phyloP scores from a whole-genome alignment of 176 grass and related monocot genomes.

The bread wheat (Triticum aestivum) region DNA sequence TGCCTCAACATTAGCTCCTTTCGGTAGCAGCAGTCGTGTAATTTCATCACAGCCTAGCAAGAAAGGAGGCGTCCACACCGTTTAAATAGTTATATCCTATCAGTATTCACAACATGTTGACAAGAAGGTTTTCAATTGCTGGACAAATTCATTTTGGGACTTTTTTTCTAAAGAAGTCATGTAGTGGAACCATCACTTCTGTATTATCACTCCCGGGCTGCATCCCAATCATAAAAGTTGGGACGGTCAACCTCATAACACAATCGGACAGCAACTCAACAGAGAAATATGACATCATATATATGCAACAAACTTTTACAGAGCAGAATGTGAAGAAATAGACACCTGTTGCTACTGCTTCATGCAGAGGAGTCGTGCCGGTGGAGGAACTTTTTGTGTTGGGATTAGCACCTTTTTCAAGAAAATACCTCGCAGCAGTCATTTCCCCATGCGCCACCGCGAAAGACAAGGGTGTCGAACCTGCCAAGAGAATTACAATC shows the following conservation, averaged over 20 bases:
- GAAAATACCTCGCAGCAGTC: slow-evolving; percentile 35
- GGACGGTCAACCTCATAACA: background rate
- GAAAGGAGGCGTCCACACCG: background rate
- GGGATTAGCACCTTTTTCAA: slow-evolving; percentile 41
- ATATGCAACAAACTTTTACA: background rate
- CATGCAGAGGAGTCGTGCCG: slow-evolving; percentile 32
- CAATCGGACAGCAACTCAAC: background rate
- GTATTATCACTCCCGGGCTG: background rate
- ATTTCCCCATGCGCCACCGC: slow-evolving; percentile 3
- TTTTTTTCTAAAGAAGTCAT: background rate
- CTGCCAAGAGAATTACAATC: slow-evolving; percentile 23
- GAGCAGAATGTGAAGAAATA: background rate
- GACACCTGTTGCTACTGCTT: slow-evolving; percentile 22
- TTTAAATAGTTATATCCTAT: background rate
- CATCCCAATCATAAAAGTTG: background rate
- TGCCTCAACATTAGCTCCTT: slow-evolving; percentile 37
- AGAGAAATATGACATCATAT: background rate
- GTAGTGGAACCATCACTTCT: background rate
- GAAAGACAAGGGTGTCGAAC: slow-evolving; percentile 33
- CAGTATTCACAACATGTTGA: background rate
- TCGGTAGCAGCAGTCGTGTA: slow-evolving; percentile 17
- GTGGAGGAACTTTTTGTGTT: slow-evolving; percentile 10
- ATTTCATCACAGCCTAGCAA: slow-evolving; percentile 38
- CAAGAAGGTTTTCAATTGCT: background rate
- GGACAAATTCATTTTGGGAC: background rate